Evolutionary conservation across 169 alveolate genomes (phyloP).

Genomic region (Plasmodium berghei): DNA sequence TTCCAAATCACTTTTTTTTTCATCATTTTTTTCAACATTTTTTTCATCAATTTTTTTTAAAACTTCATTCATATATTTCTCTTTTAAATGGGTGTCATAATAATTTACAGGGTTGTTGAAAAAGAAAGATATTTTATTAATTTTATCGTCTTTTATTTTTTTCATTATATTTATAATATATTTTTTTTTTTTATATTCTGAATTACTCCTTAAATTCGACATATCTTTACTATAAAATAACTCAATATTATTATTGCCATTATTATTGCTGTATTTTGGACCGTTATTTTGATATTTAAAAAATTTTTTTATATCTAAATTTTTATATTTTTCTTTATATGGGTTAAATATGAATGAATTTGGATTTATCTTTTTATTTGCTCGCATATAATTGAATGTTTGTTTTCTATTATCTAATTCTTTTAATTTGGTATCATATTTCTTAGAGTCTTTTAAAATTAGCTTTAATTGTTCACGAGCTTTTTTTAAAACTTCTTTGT

Average conservation of each 20-base stretch:
- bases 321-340: conserved; percentile 11
- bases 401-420: conserved; percentile 13
- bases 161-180: conserved; percentile 13
- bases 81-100: conserved; percentile 65
- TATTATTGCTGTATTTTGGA: not conserved
- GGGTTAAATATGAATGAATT: conserved; percentile 19
- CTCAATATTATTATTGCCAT: not conserved
- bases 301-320: conserved; percentile 7
- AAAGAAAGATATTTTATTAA: conserved; percentile 27
- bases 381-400: conserved; percentile 2
- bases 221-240: too few species aligned
- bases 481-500: conserved; percentile 1
- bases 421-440: conserved; percentile 54
- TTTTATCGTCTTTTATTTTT: conserved; percentile 16
- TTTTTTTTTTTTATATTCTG: not conserved
- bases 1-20: not conserved
- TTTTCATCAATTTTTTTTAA: not conserved
- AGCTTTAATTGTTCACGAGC: conserved; percentile 44
- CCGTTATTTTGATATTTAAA: not conserved
- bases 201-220: not conserved
- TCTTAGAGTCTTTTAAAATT: conserved; percentile 53
- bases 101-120: conserved; percentile 38
- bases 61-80: conserved; percentile 46
- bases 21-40: not conserved
- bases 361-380: conserved; percentile 23